These are phyloP conservation scores for Basidioascus undulatus DNA, from an alignment of 768 basidiomycete genomes.

Conservation along the genomic window DNA sequence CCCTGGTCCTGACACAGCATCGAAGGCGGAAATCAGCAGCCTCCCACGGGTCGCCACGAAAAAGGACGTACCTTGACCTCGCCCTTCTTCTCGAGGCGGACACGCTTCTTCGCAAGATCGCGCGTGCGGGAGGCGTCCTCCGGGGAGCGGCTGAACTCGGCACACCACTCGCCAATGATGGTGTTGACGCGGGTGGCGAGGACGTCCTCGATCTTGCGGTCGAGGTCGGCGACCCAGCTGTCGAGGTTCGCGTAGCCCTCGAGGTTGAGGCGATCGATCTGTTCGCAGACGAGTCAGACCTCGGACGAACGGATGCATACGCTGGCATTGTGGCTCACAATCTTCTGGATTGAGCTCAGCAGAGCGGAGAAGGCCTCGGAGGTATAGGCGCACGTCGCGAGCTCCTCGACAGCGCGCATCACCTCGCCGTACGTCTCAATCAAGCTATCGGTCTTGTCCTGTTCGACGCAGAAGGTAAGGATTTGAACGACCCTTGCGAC, in stretches of 20 bases:
- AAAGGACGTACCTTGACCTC: constrained; percentile 50
- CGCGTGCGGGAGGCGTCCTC: constrained; percentile 21
- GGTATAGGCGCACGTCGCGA: constrained; percentile 65
- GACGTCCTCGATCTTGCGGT: constrained; percentile 56
- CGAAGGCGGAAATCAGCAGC: background rate
- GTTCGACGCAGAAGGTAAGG: background rate
- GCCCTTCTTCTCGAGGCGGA: constrained; percentile 28
- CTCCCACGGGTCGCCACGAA: background rate
- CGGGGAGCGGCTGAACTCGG: constrained; percentile 55
- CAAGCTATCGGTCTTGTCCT: constrained; percentile 86
- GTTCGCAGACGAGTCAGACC: background rate
- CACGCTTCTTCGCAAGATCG: constrained; percentile 2
- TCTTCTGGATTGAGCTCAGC: constrained; percentile 55
- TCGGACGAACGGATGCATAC: background rate
- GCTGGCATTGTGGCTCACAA: constrained; percentile 25
- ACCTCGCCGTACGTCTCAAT: constrained; percentile 81
- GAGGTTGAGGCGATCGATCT: constrained; percentile 84
- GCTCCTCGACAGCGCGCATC: constrained; percentile 56
- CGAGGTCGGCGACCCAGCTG: constrained; percentile 63
- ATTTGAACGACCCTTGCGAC: background rate
- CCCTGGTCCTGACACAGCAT: background rate
- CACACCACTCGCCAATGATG: constrained; percentile 67
- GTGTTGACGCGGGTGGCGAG: constrained; percentile 47
- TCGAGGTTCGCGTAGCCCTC: constrained; percentile 92
- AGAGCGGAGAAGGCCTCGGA: constrained; percentile 57